Evolutionary conservation across 352 stramenopile genomes (phyloP), one percentile per base, ranked within the genome.

Genomic region (Lagenidium sp.): DNA sequence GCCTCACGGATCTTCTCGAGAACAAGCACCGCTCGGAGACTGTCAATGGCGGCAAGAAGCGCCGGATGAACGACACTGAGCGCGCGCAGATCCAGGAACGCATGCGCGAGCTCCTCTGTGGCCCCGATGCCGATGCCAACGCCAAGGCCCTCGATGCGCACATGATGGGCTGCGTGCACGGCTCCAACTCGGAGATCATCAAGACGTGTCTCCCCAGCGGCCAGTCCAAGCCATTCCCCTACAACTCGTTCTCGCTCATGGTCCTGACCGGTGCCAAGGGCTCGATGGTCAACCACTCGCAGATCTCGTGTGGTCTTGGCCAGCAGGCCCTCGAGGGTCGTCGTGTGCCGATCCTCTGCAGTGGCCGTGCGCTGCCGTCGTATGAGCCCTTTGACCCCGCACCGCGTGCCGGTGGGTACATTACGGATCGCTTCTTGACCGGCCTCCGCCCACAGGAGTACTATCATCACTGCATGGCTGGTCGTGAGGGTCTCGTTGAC

Each of bases 391-490:
- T 97, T 57, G 96, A 99, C 68, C 90, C 95, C 26, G 95, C 88
- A 28, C 96, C 97, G 18, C 72, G 96, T 51, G 96, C 97, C 23
- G 97, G 98, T 70, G 97, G 97, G 30, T 99, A 99, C 72, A 97
- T 99, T 53, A 97, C 94, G 19, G 97, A 99, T 73, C 83, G 97
- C 11, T 99, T 99, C 70, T 75, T 99, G 29, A 99, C 97, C 31
- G 97, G 97, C 37, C 64, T 97, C 41, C 72, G 84, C 22, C 85
- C 84, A 20, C 84, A 99, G 66, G 97, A 99, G 68, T 99, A 99
- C 72, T 99, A 99, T 73, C 99, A 99, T 63, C 97, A 99, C 82
- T 99, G 96, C 69, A 99, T 99, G 97, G 96, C 96, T 50, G 97
- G 97, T 13, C 80, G 97, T 55, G 97, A 99, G 78, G 97, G 97